These are phyloP conservation scores for Musa balbisiana DNA, from an alignment of 202 grass and related monocot genomes.

Conservation along the genomic window DNA sequence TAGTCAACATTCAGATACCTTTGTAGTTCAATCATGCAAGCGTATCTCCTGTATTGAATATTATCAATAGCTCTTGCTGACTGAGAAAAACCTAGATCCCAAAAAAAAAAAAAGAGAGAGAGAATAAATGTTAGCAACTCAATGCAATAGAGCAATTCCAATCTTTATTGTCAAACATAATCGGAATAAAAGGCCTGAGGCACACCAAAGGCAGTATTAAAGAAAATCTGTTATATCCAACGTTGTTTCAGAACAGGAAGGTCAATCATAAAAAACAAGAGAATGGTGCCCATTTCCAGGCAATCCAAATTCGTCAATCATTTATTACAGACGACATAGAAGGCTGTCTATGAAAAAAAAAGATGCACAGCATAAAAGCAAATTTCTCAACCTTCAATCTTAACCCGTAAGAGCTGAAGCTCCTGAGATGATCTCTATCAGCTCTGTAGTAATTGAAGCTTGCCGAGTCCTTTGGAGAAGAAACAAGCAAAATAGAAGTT, in stretches of 20 bases:
- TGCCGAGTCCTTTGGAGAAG: constrained; percentile 73
- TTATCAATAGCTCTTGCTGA: no score
- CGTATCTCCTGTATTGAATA: no score
- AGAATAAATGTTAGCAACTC: no score
- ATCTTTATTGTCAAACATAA: no score
- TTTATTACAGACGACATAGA: not conserved
- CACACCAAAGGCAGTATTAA: no score
- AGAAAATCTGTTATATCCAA: not conserved
- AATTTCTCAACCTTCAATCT: not conserved
- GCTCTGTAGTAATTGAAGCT: constrained; percentile 91
- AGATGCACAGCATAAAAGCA: not conserved
- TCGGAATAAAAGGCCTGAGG: no score
- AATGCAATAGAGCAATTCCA: no score
- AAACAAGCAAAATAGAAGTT: constrained; percentile 9
- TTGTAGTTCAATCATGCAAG: no score
- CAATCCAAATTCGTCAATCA: not conserved
- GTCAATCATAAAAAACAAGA: not conserved
- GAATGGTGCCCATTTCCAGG: not conserved
- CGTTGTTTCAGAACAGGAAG: not conserved
- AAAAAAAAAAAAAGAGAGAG: no score
- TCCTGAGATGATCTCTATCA: constrained; percentile 93
- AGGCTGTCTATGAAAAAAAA: not conserved
- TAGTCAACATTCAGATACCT: no score
- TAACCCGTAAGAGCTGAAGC: constrained; percentile 80
- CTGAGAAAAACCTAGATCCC: no score